These are phyloP conservation scores for Diaporthe amygdali DNA, from an alignment of 2,329 filamentous ascomycete species.

Conservation along the genomic window DNA sequence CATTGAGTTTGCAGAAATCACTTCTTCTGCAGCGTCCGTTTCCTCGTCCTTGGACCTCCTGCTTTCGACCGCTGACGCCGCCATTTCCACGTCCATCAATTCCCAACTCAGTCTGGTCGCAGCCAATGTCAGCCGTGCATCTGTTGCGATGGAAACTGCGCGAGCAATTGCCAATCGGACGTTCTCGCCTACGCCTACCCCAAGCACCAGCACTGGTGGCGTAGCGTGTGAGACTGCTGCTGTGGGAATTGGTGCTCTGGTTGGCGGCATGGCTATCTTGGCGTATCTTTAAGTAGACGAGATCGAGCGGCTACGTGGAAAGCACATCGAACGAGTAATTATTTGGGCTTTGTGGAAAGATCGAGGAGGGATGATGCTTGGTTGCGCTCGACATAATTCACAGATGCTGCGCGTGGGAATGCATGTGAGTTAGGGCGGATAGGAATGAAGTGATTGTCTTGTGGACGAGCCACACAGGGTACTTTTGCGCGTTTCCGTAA, in stretches of 20 bases:
- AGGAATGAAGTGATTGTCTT: too few species aligned
- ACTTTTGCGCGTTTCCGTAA: too few species aligned
- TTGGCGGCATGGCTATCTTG: not conserved
- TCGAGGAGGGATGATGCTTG: too few species aligned
- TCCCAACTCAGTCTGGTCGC: not conserved
- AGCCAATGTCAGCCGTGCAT: not conserved
- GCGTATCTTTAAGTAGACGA: not conserved
- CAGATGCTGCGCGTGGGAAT: too few species aligned
- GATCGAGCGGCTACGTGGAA: too few species aligned
- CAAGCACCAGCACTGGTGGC: not conserved
- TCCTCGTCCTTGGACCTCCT: not conserved
- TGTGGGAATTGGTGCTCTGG: slow-evolving; percentile 1
- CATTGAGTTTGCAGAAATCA: not conserved
- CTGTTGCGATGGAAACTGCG: not conserved
- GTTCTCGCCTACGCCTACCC: not conserved
- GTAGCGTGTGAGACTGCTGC: not conserved
- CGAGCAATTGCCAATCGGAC: not conserved
- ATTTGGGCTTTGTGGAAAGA: too few species aligned
- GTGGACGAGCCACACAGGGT: too few species aligned
- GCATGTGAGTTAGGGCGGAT: too few species aligned
- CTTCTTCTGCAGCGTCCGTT: not conserved
- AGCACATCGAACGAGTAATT: not conserved
- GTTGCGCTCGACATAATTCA: too few species aligned
- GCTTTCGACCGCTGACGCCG: slow-evolving; percentile 1
- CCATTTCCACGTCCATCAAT: not conserved